These are phyloP conservation scores for Globisporangium splendens DNA, from an alignment of 352 stramenopile species.

Conservation along the genomic window DNA sequence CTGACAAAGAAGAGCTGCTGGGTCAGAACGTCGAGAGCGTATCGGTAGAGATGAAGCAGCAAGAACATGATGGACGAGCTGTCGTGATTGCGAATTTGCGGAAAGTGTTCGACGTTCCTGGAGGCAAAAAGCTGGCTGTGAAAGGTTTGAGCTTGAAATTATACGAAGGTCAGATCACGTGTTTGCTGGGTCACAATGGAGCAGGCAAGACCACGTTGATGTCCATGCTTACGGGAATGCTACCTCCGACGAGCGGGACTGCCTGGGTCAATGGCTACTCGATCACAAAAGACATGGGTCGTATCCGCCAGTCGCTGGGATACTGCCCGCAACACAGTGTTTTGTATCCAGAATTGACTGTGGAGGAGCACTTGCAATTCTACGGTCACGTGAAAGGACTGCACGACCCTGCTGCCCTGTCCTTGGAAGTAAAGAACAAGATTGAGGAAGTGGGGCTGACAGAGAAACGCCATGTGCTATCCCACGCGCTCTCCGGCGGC, in stretches of 20 bases:
- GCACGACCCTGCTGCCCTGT: constrained; percentile 3
- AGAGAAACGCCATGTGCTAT: constrained; percentile 77
- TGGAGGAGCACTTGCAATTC: constrained; percentile 95
- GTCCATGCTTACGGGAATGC: constrained; percentile 80
- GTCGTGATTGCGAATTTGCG: constrained; percentile 58
- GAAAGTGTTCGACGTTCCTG: constrained; percentile 74
- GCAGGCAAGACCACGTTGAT: constrained; percentile 90
- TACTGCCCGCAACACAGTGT: constrained; percentile 98
- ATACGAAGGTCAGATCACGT: constrained; percentile 93
- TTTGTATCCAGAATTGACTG: constrained; percentile 94
- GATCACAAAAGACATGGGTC: constrained; percentile 67
- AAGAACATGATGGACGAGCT: constrained; percentile 48
- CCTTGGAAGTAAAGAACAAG: constrained; percentile 38
- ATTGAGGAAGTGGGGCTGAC: constrained; percentile 88
- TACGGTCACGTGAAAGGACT: constrained; percentile 92
- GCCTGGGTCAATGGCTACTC: constrained; percentile 55
- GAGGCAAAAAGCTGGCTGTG: constrained; percentile 81
- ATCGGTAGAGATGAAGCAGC: constrained; percentile 33
- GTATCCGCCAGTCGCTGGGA: constrained; percentile 89
- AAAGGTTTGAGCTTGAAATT: constrained; percentile 83
- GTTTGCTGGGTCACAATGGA: constrained; percentile 94
- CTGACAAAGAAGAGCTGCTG: neutral
- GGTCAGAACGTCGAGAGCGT: constrained; percentile 26
- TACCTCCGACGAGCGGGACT: constrained; percentile 45
- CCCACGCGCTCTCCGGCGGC: constrained; percentile 62